Base-by-base conservation (phyloP, 331 rosid genomes). In the Acacia pycnantha region DNA sequence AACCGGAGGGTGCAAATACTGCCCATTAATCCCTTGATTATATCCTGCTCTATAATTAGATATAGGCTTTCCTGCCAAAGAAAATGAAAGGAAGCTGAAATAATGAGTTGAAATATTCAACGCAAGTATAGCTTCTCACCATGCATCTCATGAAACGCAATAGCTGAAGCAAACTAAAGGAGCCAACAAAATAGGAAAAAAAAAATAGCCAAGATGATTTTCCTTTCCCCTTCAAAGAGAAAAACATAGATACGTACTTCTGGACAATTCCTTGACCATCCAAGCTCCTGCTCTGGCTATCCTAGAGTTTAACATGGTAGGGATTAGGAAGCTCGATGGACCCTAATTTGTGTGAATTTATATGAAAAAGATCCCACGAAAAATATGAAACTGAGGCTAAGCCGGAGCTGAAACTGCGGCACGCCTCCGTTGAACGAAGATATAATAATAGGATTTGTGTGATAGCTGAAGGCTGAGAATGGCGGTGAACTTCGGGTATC, bases 251-350 rank as follows among this genome's bases (percentile, higher is more conserved):
- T 13, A 48, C 8, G 78, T 84, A 87, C 88, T 77, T 56, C 74
- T 50, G 77, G 8, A 72, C 54, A 87, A 16, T 27, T 69, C 73
- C 50, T 85, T 85, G 48, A 83, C 83, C 22, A 85, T 73, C 24
- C 79, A 87, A 67, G 74, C 84, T 82, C 88, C 90, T 2, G 68
- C n/a, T 87, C 82, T 85, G 27, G 87, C 79, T 14, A 85, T 35
- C 80, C 79, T 78, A 29, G 82, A 77, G 73, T 41, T 72, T 56
- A 79, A 70, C 90, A 87, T 87, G 21, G 61, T 46, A 46, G 35
- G 35, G 27, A 54, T 77, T 48, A 67, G 56, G 72, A 61, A 70
- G 75, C 27, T 76, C 16, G n/a, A 29, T 4, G 73, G 82, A 79
- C 83, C 88, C 85, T 84, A 78, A 77, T 41, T 84, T 66, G 40